Conservation (phyloP, 2,329 filamentous ascomycete species). For the Hypoxylon sp. region DNA sequence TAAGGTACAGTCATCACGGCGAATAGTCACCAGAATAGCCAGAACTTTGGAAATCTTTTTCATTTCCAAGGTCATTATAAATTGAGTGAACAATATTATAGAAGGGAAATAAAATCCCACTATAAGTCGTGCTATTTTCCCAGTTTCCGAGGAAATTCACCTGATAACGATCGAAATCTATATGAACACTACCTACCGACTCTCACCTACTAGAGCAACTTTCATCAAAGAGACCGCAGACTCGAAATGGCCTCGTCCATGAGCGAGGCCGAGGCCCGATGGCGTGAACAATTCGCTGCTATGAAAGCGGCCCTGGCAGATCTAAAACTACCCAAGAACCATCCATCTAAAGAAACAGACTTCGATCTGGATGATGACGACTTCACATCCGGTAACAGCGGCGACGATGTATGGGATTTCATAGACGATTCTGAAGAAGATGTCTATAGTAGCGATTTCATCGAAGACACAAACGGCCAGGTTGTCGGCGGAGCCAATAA, state of each 20-base stretch:
- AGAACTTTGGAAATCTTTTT: not conserved
- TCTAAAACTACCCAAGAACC: conserved; percentile 64
- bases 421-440: conserved; percentile 81
- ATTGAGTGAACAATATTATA: too few relatives aligned
- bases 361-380: conserved; percentile 73
- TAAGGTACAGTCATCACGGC: not conserved
- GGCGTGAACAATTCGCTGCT: conserved; percentile 84
- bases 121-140: not conserved
- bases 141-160: not conserved
- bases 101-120: not conserved
- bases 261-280: conserved; percentile 68
- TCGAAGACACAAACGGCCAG: conserved; percentile 58
- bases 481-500: conserved; percentile 59
- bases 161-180: not conserved
- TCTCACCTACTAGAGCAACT: not conserved
- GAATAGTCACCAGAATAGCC: conserved; percentile 1
- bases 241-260: conserved; percentile 43
- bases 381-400: conserved; percentile 68
- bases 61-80: not conserved
- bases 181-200: not conserved
- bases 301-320: conserved; percentile 89
- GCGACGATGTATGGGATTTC: conserved; percentile 92
- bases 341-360: conserved; percentile 61
- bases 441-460: conserved; percentile 72
- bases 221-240: not conserved